Evolutionary conservation across 148 eudicot genomes (phyloP).

Genomic region (Cornus kousa): DNA sequence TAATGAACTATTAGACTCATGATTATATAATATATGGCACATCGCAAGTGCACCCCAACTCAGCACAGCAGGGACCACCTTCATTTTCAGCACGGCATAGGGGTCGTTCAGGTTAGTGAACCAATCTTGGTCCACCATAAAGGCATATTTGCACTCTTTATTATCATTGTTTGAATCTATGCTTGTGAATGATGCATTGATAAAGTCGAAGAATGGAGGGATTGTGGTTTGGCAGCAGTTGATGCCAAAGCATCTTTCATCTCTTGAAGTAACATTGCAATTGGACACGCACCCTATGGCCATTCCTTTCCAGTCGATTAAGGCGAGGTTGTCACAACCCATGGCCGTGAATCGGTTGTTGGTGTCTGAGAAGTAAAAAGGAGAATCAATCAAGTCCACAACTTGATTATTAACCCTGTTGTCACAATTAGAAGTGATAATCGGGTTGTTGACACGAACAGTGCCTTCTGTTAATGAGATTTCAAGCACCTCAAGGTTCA

Average conservation of each 20-base stretch:
- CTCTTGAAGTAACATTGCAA: constrained; percentile 12
- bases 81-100: too few species aligned
- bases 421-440: neutral
- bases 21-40: too few species aligned
- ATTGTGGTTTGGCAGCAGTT: constrained; percentile 39
- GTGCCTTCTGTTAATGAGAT: constrained; percentile 6
- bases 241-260: constrained; percentile 20
- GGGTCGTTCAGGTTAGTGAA: too few species aligned
- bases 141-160: neutral
- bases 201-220: neutral
- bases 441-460: constrained; percentile 1
- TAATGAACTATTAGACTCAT: too few species aligned
- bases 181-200: neutral
- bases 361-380: too few species aligned
- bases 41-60: too few species aligned
- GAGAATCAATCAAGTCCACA: constrained; percentile 9
- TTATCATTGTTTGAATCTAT: too few species aligned
- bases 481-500: constrained; percentile 19
- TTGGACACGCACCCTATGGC: constrained; percentile 32
- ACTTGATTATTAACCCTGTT: neutral
- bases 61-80: too few species aligned
- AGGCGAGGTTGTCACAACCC: constrained; percentile 27
- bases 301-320: constrained; percentile 6
- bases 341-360: too few species aligned
- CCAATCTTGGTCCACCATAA: neutral